These are phyloP conservation scores for Elasticomyces elasticus DNA, from an alignment of 495 filamentous ascomycete genomes.

Conservation along the genomic window DNA sequence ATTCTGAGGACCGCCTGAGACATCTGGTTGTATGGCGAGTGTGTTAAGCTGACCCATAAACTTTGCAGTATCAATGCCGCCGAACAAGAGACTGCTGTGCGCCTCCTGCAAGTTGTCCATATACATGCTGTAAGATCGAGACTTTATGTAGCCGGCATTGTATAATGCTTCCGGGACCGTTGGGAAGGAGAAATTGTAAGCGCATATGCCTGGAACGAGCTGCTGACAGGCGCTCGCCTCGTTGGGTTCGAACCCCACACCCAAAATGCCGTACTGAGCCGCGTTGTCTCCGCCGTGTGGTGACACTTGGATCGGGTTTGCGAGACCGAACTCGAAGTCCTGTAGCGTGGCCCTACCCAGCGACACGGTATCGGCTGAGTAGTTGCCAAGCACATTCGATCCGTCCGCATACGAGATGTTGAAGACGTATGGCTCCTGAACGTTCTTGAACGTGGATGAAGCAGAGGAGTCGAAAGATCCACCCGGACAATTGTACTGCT, in stretches of 20 bases:
- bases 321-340: background rate
- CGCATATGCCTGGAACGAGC: background rate
- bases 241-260: background rate
- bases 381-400: background rate
- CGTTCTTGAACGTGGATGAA: background rate
- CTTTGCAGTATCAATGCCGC: background rate
- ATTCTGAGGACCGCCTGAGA: background rate
- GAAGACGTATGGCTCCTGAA: background rate
- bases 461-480: background rate
- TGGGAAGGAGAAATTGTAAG: background rate
- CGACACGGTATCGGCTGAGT: background rate
- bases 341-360: background rate
- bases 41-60: background rate
- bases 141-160: background rate
- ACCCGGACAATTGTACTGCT: background rate
- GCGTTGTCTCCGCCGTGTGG: background rate
- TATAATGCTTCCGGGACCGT: background rate
- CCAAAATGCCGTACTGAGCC: background rate
- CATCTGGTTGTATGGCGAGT: background rate
- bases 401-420: background rate
- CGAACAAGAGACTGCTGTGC: background rate
- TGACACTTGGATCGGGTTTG: background rate
- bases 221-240: background rate
- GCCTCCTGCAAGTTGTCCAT: background rate
- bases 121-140: background rate